Conservation (phyloP, 2,329 filamentous ascomycete genomes). For the Aspergillus persii region DNA sequence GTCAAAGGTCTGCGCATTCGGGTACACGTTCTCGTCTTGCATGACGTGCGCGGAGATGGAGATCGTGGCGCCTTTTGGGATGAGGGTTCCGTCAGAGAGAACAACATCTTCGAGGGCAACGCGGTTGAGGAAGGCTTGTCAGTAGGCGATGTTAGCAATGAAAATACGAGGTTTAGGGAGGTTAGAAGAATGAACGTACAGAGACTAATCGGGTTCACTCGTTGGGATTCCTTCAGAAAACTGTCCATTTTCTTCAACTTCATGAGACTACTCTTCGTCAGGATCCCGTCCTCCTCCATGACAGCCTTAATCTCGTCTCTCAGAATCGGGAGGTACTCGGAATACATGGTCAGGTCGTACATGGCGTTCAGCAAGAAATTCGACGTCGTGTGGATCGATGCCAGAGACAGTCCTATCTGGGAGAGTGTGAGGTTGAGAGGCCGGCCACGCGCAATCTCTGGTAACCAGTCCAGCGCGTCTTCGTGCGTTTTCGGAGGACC, state of each 20-base stretch:
- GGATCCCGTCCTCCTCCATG: constrained; percentile 41
- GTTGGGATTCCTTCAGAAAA: constrained; percentile 35
- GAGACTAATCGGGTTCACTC: constrained; percentile 24
- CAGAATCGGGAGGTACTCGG: constrained; percentile 51
- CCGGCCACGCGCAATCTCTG: constrained; percentile 15
- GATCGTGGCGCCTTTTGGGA: constrained; percentile 29
- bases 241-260: constrained; percentile 38
- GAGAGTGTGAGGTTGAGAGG: constrained; percentile 15
- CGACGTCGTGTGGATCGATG: constrained; percentile 36
- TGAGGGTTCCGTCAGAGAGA: constrained; percentile 30
- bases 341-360: constrained; percentile 53
- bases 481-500: constrained; percentile 15
- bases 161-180: background rate
- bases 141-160: background rate
- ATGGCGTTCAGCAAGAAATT: constrained; percentile 48
- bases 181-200: constrained; percentile 14
- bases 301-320: constrained; percentile 52
- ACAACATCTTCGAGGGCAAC: constrained; percentile 19
- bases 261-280: constrained; percentile 31
- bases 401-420: constrained; percentile 30
- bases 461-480: constrained; percentile 32
- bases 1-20: constrained; percentile 31
- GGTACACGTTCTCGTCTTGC: constrained; percentile 28
- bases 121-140: constrained; percentile 26
- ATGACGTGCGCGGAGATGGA: constrained; percentile 26